Evolutionary conservation across 164 flowering plant species (phyloP).

Genomic region (Umbilicus rupestris): DNA sequence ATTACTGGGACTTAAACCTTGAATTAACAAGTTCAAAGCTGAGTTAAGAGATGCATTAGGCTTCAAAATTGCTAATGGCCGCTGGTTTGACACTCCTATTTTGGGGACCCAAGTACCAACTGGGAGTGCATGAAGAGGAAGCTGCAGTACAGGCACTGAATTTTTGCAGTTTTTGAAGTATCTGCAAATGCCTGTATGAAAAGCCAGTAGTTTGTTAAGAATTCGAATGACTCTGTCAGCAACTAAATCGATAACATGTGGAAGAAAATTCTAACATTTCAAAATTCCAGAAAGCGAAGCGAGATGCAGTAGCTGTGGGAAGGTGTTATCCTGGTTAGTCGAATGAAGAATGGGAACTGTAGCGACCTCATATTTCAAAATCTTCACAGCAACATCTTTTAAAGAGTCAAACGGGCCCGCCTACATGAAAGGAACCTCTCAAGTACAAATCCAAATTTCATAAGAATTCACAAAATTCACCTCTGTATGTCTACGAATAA

Average conservation of each 20-base stretch:
- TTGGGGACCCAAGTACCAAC: slow-evolving; percentile 90
- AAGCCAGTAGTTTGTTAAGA: slow-evolving; percentile 17
- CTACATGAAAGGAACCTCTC: slow-evolving; percentile 27
- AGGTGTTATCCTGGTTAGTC: slow-evolving; percentile 55
- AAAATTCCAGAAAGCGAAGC: slow-evolving; percentile 85
- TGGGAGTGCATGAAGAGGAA: slow-evolving; percentile 49
- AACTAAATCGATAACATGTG: not conserved
- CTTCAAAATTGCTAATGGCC: slow-evolving; percentile 65
- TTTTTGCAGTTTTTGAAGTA: slow-evolving; percentile 46
- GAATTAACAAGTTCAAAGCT: slow-evolving; percentile 63
- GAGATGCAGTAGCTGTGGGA: slow-evolving; percentile 78
- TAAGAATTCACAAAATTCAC: not conserved
- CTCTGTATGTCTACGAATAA: no score
- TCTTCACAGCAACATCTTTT: slow-evolving; percentile 66
- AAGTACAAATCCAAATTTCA: not conserved
- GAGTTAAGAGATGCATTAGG: slow-evolving; percentile 68
- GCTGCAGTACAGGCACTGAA: slow-evolving; percentile 46
- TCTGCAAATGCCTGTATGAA: slow-evolving; percentile 71
- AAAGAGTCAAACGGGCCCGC: slow-evolving; percentile 78
- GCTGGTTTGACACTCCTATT: slow-evolving; percentile 55
- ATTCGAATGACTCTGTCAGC: slow-evolving; percentile 5
- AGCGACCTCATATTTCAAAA: slow-evolving; percentile 66
- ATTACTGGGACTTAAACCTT: slow-evolving; percentile 35
- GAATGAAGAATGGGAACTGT: slow-evolving; percentile 74
- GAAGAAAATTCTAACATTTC: slow-evolving; percentile 45